phyloP scores from a whole-genome alignment of 139 green algal species.

The Micromonas pusilla region DNA sequence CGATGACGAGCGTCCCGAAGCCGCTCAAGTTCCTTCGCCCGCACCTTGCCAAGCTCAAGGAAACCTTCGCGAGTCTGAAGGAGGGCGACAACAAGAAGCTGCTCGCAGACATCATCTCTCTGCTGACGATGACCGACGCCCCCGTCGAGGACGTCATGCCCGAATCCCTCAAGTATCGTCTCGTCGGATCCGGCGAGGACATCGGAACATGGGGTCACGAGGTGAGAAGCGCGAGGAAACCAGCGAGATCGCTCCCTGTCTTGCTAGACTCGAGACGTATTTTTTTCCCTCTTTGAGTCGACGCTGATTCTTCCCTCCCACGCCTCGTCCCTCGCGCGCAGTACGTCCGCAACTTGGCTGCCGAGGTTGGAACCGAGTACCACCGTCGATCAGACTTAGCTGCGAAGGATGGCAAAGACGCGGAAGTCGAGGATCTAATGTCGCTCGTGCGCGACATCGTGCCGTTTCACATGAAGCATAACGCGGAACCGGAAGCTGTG shows the following conservation, averaged over 20 bases:
- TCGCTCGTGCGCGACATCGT: conserved; percentile 84
- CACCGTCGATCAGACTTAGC: conserved; percentile 30
- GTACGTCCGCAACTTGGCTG: conserved; percentile 71
- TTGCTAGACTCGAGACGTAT: no score
- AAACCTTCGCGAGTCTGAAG: conserved; percentile 50
- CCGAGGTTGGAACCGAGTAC: conserved; percentile 78
- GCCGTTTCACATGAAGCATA: conserved; percentile 93
- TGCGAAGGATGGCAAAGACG: conserved; percentile 16
- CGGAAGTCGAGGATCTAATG: conserved; percentile 68
- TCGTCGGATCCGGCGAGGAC: conserved; percentile 47
- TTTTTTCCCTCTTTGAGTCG: conserved; percentile 5
- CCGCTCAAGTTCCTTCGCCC: conserved; percentile 93
- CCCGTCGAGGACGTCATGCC: conserved; percentile 52
- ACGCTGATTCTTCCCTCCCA: neutral
- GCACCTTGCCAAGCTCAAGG: conserved; percentile 74
- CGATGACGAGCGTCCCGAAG: conserved; percentile 97
- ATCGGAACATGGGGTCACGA: conserved; percentile 89
- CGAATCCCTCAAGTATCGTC: conserved; percentile 76
- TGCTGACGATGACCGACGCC: conserved; percentile 85
- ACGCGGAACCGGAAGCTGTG: conserved; percentile 96
- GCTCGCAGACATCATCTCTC: conserved; percentile 90
- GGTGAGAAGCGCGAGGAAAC: conserved; percentile 17
- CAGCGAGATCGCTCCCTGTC: neutral
- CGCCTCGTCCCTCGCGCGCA: neutral
- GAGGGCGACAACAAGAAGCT: conserved; percentile 39